Evolutionary conservation across 768 basidiomycete species (phyloP).

Genomic region (Amylocystis lapponica): DNA sequence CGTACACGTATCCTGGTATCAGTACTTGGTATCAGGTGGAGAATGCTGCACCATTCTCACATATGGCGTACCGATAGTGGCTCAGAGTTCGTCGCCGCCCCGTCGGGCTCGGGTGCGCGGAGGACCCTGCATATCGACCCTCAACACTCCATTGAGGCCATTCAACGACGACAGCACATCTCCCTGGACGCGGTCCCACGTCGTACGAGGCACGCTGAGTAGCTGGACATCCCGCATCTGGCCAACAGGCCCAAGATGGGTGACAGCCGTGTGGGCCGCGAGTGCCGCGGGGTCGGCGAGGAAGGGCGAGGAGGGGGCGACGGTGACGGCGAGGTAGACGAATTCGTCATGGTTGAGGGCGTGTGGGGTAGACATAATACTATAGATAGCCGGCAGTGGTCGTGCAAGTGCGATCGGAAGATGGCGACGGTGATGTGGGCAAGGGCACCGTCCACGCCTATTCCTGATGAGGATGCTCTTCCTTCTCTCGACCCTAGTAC

Average conservation of each 20-base stretch:
- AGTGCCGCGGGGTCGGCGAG: conserved; percentile 28
- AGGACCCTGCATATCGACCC: conserved; percentile 33
- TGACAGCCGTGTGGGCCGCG: conserved; percentile 29
- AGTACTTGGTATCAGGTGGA: too few species aligned
- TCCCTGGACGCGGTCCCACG: conserved; percentile 29
- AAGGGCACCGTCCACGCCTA: not conserved
- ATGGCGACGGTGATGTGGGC: not conserved
- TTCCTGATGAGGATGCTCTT: too few species aligned
- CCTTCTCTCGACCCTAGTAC: too few species aligned
- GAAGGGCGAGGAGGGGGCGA: conserved; percentile 30
- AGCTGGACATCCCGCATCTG: conserved; percentile 38
- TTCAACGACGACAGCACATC: conserved; percentile 29
- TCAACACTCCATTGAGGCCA: conserved; percentile 24
- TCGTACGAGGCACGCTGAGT: conserved; percentile 35
- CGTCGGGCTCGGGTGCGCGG: conserved; percentile 32
- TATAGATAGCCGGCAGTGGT: too few species aligned
- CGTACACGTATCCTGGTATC: too few species aligned
- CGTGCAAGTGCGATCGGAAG: not conserved
- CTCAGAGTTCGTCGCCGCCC: conserved; percentile 30
- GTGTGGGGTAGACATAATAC: conserved; percentile 20
- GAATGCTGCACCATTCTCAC: too few species aligned
- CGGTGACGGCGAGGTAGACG: conserved; percentile 39
- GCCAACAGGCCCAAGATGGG: conserved; percentile 37
- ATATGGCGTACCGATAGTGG: too few species aligned
- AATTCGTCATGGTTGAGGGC: conserved; percentile 33